A percentile compares a stretch with the other conserved stretches of the same genome.
Evolutionary conservation across 2,329 filamentous ascomycete genomes (phyloP).

Genomic region (Exophiala spinifera): DNA sequence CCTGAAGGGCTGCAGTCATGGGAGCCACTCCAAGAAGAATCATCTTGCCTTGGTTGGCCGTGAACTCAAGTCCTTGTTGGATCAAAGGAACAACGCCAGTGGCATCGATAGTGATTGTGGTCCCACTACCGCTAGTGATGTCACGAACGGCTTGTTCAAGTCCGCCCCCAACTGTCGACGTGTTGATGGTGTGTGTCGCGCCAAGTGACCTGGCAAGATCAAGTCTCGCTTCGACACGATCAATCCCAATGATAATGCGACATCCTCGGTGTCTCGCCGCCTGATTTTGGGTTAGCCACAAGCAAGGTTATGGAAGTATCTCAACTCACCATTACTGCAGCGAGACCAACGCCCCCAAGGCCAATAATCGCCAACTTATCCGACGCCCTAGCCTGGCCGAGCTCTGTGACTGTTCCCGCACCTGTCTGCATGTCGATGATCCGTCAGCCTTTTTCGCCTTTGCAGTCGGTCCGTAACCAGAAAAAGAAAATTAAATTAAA

Average conservation of each 20-base stretch:
- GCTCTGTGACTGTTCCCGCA: conserved; percentile 35
- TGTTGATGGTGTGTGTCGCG: conserved; percentile 40
- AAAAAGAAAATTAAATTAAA: too few species aligned
- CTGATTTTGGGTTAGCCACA: too few species aligned
- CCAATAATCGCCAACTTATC: conserved; percentile 45
- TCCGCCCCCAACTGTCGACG: conserved; percentile 18
- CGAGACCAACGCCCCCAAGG: conserved; percentile 47
- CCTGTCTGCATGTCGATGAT: conserved; percentile 38
- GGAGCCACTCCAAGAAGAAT: conserved; percentile 47
- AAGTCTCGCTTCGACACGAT: conserved; percentile 35
- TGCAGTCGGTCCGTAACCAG: too few species aligned
- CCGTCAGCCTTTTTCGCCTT: too few species aligned
- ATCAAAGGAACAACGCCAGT: conserved; percentile 25
- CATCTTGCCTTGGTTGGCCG: conserved; percentile 44
- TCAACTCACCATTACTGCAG: conserved; percentile 44
- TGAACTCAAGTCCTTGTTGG: conserved; percentile 22
- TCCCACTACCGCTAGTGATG: conserved; percentile 18
- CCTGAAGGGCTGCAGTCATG: too few species aligned
- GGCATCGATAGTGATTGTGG: conserved; percentile 25
- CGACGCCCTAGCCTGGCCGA: conserved; percentile 36
- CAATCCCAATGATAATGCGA: conserved; percentile 40
- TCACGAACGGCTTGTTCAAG: conserved; percentile 13
- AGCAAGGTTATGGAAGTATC: not conserved
- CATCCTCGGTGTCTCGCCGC: conserved; percentile 41
- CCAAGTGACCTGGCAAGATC: conserved; percentile 39